Evolutionary conservation across 2,329 filamentous ascomycete genomes (phyloP).

Genomic region (Phyllosticta citribraziliensis): DNA sequence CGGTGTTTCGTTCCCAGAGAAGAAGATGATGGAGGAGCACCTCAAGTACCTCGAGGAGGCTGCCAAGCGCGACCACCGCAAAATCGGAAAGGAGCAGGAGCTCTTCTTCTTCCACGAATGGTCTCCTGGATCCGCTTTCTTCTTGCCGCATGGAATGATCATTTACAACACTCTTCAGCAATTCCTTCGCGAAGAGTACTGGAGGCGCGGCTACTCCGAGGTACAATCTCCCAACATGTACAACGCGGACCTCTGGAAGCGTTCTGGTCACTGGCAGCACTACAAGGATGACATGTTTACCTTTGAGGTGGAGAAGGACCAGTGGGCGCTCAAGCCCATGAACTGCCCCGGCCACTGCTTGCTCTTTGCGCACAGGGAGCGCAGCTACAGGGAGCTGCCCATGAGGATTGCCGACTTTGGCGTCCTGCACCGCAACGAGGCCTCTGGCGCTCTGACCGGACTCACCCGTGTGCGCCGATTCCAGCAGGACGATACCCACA

Average conservation of each 20-base stretch:
- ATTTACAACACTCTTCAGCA: conserved; percentile 84
- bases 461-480: conserved; percentile 77
- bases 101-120: conserved; percentile 93
- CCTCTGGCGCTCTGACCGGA: conserved; percentile 70
- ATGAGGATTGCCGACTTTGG: conserved; percentile 82
- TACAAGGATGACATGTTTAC: conserved; percentile 84
- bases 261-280: conserved; percentile 80
- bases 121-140: conserved; percentile 90
- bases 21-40: conserved; percentile 88
- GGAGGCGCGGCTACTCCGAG: conserved; percentile 86
- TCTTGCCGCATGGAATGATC: conserved; percentile 81
- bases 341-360: conserved; percentile 86
- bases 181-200: conserved; percentile 80
- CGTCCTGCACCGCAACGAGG: conserved; percentile 76
- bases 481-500: conserved; percentile 85
- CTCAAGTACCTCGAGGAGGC: conserved; percentile 94
- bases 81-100: conserved; percentile 90
- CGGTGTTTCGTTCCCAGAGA: conserved; percentile 92
- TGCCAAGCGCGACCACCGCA: conserved; percentile 92
- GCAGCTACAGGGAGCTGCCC: conserved; percentile 71
- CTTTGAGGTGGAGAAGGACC: conserved; percentile 73
- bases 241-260: conserved; percentile 87
- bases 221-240: conserved; percentile 96
- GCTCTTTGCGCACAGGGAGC: conserved; percentile 63
- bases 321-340: conserved; percentile 89